A percentile compares a stretch with the other conserved stretches of the same genome.
Conservation (phyloP, 2,329 filamentous ascomycete species). For the Cordyceps javanica region DNA sequence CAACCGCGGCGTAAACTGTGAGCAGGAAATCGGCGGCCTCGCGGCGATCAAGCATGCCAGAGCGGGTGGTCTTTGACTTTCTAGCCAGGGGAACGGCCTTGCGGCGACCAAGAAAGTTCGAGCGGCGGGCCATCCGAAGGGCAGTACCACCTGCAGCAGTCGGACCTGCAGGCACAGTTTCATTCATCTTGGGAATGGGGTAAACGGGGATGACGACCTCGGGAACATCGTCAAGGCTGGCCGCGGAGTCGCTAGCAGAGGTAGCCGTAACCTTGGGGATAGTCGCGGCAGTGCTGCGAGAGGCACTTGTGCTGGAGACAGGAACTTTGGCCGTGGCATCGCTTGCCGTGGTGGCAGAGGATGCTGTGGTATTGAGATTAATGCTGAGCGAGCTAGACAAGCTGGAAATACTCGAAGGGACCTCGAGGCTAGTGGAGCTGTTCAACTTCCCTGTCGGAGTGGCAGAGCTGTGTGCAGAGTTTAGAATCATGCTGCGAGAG, state of each 20-base stretch:
- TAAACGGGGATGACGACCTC: conserved; percentile 1
- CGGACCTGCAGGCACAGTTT: neutral
- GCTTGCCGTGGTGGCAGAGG: no score
- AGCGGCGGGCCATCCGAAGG: neutral
- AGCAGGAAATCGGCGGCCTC: conserved; percentile 29
- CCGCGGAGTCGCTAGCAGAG: neutral
- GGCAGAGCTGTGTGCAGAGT: no score
- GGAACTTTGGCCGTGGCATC: no score
- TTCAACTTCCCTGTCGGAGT: no score
- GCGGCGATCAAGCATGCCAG: conserved; percentile 18
- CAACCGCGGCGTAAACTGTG: conserved; percentile 37
- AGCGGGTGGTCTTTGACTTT: conserved; percentile 5
- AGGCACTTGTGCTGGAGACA: neutral
- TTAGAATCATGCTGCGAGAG: no score
- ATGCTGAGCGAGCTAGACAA: no score
- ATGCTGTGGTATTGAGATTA: no score
- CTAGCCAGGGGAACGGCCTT: neutral
- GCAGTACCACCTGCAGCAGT: neutral
- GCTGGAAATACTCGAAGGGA: no score
- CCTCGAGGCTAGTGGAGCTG: no score
- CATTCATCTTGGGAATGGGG: neutral
- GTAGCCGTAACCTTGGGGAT: neutral
- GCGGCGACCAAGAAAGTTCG: neutral
- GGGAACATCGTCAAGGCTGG: neutral
- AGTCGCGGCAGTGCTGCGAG: neutral